These are phyloP conservation scores for Solanum piurae DNA, from an alignment of 257 asterid genomes.

Conservation along the genomic window DNA sequence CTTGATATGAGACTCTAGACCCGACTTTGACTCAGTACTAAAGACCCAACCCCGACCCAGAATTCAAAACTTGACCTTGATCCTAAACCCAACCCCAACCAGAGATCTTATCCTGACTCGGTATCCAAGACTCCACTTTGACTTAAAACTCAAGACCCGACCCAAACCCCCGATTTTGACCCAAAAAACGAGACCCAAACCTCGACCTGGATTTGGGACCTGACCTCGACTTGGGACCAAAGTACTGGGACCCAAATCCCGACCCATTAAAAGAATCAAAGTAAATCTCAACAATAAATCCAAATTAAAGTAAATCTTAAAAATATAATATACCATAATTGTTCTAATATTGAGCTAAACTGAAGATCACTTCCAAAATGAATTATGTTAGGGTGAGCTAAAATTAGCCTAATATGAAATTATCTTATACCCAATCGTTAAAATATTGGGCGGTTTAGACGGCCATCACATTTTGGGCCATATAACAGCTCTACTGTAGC, in stretches of 20 bases:
- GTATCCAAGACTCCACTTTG: background rate
- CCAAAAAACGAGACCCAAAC: background rate
- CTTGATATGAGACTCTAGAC: background rate
- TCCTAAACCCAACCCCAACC: background rate
- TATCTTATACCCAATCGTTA: background rate
- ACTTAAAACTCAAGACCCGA: background rate
- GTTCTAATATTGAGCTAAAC: background rate
- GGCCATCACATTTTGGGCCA: background rate
- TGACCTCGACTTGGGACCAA: background rate
- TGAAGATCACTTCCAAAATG: background rate
- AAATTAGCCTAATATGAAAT: background rate
- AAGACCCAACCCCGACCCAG: background rate
- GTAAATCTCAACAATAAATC: background rate
- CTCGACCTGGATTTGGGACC: background rate
- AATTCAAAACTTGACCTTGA: background rate
- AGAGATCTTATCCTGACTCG: background rate
- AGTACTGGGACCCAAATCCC: background rate
- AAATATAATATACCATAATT: background rate
- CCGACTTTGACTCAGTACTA: background rate
- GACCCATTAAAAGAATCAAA: background rate
- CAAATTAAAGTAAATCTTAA: background rate
- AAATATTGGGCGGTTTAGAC: background rate
- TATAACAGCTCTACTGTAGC: background rate
- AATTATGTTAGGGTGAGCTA: background rate
- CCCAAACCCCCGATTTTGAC: background rate